These are phyloP conservation scores for Orbilia blumenaviensis DNA, from an alignment of 2,329 filamentous ascomycete genomes.

Conservation along the genomic window DNA sequence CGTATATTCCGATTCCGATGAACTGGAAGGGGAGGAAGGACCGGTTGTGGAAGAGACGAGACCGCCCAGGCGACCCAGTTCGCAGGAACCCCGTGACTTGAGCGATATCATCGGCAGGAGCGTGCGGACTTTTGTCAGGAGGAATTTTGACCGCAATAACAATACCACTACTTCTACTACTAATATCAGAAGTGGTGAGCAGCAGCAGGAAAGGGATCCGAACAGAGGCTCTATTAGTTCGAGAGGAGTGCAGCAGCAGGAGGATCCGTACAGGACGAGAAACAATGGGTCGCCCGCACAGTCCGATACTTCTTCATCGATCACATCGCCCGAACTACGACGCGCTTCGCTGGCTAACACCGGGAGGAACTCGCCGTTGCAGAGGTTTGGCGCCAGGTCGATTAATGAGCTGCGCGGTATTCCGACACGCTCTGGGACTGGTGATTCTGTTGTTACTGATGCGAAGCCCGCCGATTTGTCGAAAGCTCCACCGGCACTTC, in stretches of 20 bases:
- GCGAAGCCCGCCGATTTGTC: conserved; percentile 1
- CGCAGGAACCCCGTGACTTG: conserved; percentile 32
- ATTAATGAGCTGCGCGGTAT: conserved; percentile 9
- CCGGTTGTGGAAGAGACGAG: no score
- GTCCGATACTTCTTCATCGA: conserved; percentile 17
- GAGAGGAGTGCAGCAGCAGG: conserved; percentile 23
- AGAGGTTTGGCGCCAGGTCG: conserved; percentile 35
- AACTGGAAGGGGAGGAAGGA: not conserved
- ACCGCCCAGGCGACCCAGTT: not conserved
- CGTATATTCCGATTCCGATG: conserved; percentile 37
- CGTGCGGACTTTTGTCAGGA: conserved; percentile 42
- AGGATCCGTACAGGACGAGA: conserved; percentile 19
- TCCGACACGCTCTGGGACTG: not conserved
- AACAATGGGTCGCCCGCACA: conserved; percentile 42
- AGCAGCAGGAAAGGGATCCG: conserved; percentile 3
- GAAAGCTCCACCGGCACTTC: conserved; percentile 10
- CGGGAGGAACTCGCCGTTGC: conserved; percentile 38
- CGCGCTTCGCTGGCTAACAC: conserved; percentile 25
- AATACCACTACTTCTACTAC: no score
- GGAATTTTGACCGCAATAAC: conserved; percentile 32
- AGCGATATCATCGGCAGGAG: conserved; percentile 47
- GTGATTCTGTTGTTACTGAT: not conserved
- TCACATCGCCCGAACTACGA: conserved; percentile 35
- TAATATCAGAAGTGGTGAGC: not conserved
- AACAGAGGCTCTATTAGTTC: conserved; percentile 7